A percentile compares a stretch with the other conserved stretches of the same genome.
Conservation (phyloP, 2,329 filamentous ascomycete genomes). For the Corinectria fuckeliana region DNA sequence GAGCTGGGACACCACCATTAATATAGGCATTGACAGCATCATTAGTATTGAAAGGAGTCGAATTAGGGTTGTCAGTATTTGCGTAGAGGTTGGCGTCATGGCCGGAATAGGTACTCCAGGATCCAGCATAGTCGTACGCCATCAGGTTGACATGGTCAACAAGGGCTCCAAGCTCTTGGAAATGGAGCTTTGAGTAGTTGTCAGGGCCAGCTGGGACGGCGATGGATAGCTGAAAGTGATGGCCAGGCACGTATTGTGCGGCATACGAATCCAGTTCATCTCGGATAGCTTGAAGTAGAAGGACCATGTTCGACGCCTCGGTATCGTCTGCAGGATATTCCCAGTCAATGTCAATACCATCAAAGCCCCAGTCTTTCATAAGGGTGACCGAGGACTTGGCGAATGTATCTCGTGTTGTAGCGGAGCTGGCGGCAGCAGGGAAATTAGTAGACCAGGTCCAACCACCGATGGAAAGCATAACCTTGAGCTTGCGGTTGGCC, state of each 20-base stretch:
- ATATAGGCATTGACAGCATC: slow-evolving; percentile 70
- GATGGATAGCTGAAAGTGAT: slow-evolving; percentile 58
- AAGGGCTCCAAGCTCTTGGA: slow-evolving; percentile 52
- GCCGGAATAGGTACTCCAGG: slow-evolving; percentile 67
- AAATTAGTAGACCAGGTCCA: slow-evolving; percentile 84
- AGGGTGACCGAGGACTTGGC: slow-evolving; percentile 71
- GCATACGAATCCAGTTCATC: slow-evolving; percentile 54
- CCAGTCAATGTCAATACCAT: slow-evolving; percentile 53
- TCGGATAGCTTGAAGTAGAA: slow-evolving; percentile 50
- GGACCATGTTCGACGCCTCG: slow-evolving; percentile 49
- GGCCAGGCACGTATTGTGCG: slow-evolving; percentile 45
- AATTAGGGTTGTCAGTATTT: slow-evolving; percentile 55
- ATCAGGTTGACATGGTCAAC: slow-evolving; percentile 69
- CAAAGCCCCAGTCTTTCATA: slow-evolving; percentile 72
- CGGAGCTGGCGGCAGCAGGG: slow-evolving; percentile 66
- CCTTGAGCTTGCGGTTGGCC: slow-evolving; percentile 76
- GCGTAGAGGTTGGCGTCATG: slow-evolving; percentile 75
- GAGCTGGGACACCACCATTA: slow-evolving; percentile 61
- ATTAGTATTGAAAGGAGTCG: slow-evolving; percentile 73
- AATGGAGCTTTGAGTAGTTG: slow-evolving; percentile 55
- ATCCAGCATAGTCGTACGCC: slow-evolving; percentile 76
- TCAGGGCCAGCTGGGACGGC: slow-evolving; percentile 55
- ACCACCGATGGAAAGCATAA: slow-evolving; percentile 79
- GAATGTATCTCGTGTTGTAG: slow-evolving; percentile 64
- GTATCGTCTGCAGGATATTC: slow-evolving; percentile 44